A percentile compares a stretch with the other conserved stretches of the same genome.
Evolutionary conservation across 495 filamentous ascomycete species (phyloP).

Genomic region (Trichoderma parareesei): DNA sequence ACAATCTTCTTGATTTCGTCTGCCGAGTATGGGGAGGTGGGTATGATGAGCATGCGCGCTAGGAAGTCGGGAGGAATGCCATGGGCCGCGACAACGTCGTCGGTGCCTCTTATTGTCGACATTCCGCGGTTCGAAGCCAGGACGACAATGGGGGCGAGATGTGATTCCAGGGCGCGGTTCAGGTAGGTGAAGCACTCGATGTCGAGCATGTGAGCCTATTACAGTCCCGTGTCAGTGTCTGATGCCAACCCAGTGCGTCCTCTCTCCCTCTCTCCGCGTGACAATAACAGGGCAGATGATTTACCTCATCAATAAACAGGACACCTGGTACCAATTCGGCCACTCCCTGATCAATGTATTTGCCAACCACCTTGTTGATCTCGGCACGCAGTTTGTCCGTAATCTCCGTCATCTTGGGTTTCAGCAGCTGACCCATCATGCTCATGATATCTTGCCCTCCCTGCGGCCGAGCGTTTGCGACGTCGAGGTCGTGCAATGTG

Average conservation of each 20-base stretch:
- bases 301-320: conserved; percentile 95
- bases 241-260: not conserved
- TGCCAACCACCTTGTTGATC: conserved; percentile 97
- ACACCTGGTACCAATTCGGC: conserved; percentile 95
- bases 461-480: conserved; percentile 89
- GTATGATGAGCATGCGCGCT: conserved; percentile 87
- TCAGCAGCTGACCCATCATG: conserved; percentile 99
- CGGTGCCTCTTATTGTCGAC: conserved; percentile 78
- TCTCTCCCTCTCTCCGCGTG: not conserved
- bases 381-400: conserved; percentile 91
- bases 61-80: conserved; percentile 90
- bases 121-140: conserved; percentile 94
- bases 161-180: conserved; percentile 88
- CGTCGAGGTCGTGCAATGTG: conserved; percentile 90
- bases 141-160: conserved; percentile 92
- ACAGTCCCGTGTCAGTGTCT: conserved; percentile 16
- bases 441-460: conserved; percentile 99
- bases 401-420: conserved; percentile 97
- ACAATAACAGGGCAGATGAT: conserved; percentile 17
- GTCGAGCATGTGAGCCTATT: conserved; percentile 94
- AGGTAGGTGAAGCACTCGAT: conserved; percentile 98
- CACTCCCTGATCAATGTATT: conserved; percentile 97
- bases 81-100: conserved; percentile 77
- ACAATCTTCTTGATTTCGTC: conserved; percentile 89
- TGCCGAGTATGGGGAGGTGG: conserved; percentile 74